Percentiles rank a stretch among this genome's conserved stretches.
Conservation (phyloP, 2,329 filamentous ascomycete species). For the Colletotrichum sp. region DNA sequence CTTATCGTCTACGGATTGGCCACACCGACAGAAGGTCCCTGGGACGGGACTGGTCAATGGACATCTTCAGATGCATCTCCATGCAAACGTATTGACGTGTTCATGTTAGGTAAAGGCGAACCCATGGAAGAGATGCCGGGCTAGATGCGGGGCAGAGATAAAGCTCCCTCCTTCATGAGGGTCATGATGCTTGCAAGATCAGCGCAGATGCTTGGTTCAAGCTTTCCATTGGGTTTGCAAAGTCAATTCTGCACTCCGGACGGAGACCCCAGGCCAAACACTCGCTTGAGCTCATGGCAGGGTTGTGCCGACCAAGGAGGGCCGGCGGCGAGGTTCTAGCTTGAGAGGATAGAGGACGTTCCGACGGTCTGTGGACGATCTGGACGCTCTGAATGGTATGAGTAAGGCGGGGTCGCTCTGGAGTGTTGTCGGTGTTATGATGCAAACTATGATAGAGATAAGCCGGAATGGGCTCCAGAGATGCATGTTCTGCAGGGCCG, state of each 20-base stretch:
- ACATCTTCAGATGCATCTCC: neutral
- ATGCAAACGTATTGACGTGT: slow-evolving; percentile 14
- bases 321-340: neutral
- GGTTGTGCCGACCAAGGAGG: neutral
- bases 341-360: neutral
- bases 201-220: neutral
- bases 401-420: slow-evolving; percentile 1
- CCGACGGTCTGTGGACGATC: neutral
- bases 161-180: slow-evolving; percentile 4
- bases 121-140: slow-evolving; percentile 3
- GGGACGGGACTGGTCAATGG: slow-evolving; percentile 13
- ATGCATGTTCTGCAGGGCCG: slow-evolving; percentile 19
- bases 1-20: slow-evolving; percentile 13
- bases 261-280: neutral
- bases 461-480: slow-evolving; percentile 16
- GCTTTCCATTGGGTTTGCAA: neutral
- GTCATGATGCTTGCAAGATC: slow-evolving; percentile 16
- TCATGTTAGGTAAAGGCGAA: slow-evolving; percentile 21
- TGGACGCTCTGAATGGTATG: neutral
- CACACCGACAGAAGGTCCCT: neutral
- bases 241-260: neutral
- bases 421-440: neutral
- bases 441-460: slow-evolving; percentile 21
- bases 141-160: slow-evolving; percentile 21
- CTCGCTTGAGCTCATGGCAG: neutral